These are phyloP conservation scores for Aspergillus terreus DNA, from an alignment of 2,329 filamentous ascomycete genomes.

Conservation along the genomic window DNA sequence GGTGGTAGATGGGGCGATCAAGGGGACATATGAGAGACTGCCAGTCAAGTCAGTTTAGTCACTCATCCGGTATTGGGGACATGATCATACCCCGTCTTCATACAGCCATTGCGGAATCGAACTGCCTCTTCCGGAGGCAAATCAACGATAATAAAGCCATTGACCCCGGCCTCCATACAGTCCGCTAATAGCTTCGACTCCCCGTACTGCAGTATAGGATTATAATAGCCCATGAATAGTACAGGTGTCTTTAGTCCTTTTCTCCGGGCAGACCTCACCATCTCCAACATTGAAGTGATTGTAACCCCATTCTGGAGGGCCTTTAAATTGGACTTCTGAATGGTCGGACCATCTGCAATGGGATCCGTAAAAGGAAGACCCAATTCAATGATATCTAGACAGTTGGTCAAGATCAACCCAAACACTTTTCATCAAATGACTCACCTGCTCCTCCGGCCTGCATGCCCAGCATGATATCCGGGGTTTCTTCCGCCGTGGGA, in stretches of 20 bases:
- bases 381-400: conserved; percentile 81
- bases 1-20: conserved; percentile 87
- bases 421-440: conserved; percentile 16
- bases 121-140: conserved; percentile 94
- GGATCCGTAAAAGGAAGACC: conserved; percentile 94
- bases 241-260: conserved; percentile 75
- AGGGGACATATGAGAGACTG: conserved; percentile 82
- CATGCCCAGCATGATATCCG: conserved; percentile 78
- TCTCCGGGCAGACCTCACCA: conserved; percentile 73
- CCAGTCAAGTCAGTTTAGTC: background rate
- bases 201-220: conserved; percentile 85
- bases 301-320: conserved; percentile 84
- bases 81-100: conserved; percentile 61
- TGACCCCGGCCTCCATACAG: conserved; percentile 76
- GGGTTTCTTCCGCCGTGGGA: conserved; percentile 72
- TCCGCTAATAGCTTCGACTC: conserved; percentile 80
- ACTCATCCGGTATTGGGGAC: background rate
- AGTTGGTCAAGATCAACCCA: conserved; percentile 4
- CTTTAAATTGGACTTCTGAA: conserved; percentile 85
- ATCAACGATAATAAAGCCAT: conserved; percentile 96
- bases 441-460: conserved; percentile 83
- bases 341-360: conserved; percentile 91
- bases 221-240: conserved; percentile 97
- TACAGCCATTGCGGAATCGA: conserved; percentile 81
- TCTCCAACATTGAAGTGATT: conserved; percentile 69